Conservation (phyloP, 257 asterid species). For the Penstemon davidsonii region DNA sequence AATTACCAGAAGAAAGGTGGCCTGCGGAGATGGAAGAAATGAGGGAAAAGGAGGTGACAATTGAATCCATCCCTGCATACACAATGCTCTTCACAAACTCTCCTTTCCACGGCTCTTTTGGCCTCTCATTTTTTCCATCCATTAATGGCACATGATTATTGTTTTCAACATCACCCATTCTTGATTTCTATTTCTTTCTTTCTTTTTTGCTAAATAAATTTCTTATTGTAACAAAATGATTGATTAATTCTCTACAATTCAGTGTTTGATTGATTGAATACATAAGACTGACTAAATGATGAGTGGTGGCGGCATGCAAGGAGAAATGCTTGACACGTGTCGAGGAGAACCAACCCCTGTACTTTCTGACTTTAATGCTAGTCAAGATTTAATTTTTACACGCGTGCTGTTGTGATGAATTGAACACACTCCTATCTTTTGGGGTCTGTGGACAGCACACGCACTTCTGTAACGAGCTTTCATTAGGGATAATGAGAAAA, state of each 20-base stretch:
- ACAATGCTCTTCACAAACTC: conserved; percentile 68
- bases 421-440: neutral
- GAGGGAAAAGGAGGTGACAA: conserved; percentile 68
- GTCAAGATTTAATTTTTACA: conserved; percentile 27
- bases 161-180: conserved; percentile 35
- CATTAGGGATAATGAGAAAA: too few relatives aligned
- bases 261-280: neutral
- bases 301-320: conserved; percentile 44
- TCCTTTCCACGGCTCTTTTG: conserved; percentile 73
- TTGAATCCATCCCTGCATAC: conserved; percentile 69
- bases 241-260: neutral
- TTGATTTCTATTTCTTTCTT: neutral
- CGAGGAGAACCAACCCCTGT: conserved; percentile 20
- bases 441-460: conserved; percentile 29
- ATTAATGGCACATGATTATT: conserved; percentile 12
- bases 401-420: conserved; percentile 28
- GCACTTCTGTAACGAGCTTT: neutral
- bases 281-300: neutral
- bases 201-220: neutral
- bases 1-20: conserved; percentile 66
- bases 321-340: conserved; percentile 23
- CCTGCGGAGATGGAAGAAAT: conserved; percentile 85
- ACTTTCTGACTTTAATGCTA: conserved; percentile 23
- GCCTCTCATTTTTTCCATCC: conserved; percentile 38
- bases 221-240: conserved; percentile 11